These are phyloP conservation scores for Willaertia magna DNA, from an alignment of 208 protist genomes.

Conservation along the genomic window DNA sequence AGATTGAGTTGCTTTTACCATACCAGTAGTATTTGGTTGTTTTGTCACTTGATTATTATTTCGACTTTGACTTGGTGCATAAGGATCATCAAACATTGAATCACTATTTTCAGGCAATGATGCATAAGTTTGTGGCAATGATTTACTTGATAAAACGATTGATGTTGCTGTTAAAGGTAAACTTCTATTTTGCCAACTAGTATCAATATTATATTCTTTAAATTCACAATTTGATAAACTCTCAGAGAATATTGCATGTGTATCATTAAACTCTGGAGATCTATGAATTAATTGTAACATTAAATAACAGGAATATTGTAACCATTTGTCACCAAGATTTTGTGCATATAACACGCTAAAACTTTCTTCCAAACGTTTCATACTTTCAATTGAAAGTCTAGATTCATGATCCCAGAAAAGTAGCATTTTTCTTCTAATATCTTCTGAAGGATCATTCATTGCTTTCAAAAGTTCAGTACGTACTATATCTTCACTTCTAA, in stretches of 20 bases:
- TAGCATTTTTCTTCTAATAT: background rate
- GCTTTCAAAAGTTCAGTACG: background rate
- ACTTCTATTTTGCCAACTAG: slow-evolving; percentile 28
- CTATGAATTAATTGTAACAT: slow-evolving; percentile 25
- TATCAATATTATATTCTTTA: slow-evolving; percentile 36
- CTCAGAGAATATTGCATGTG: slow-evolving; percentile 27
- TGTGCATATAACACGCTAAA: background rate
- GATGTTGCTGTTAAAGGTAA: slow-evolving; percentile 28
- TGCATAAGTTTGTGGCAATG: background rate
- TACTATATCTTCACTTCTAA: background rate
- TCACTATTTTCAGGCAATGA: background rate
- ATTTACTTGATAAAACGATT: background rate
- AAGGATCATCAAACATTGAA: background rate
- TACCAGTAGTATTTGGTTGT: background rate
- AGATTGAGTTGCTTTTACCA: background rate
- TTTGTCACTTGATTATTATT: background rate
- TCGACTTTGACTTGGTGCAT: background rate
- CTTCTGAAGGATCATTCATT: background rate
- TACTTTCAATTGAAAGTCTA: background rate
- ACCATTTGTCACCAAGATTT: slow-evolving; percentile 20
- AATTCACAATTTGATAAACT: slow-evolving; percentile 37
- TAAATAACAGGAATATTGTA: slow-evolving; percentile 29
- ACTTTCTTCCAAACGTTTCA: slow-evolving; percentile 11
- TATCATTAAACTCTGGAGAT: slow-evolving; percentile 25
- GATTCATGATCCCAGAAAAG: slow-evolving; percentile 32